phyloP scores from a whole-genome alignment of 768 basidiomycete species.

The Trichaptum fuscoviolaceum region DNA sequence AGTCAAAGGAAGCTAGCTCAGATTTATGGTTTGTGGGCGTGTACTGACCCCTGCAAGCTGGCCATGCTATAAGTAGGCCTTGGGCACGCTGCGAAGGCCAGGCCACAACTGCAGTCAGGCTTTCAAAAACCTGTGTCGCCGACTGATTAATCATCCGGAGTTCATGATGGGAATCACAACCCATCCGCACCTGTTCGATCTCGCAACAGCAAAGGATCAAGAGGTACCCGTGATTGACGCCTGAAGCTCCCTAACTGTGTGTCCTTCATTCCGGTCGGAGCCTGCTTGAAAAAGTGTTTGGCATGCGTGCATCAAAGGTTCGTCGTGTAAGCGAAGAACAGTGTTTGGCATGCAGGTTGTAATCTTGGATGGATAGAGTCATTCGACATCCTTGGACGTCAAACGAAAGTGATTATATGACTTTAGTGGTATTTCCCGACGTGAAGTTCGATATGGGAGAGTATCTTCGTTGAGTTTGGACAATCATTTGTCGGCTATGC shows the following conservation, averaged over 20 bases:
- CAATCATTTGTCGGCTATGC: background rate
- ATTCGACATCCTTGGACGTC: background rate
- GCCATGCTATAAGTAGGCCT: background rate
- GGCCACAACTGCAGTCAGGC: background rate
- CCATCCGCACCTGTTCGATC: background rate
- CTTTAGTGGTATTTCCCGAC: background rate
- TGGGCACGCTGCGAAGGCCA: background rate
- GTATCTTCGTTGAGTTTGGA: background rate
- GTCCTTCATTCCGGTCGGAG: background rate
- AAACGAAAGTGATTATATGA: background rate
- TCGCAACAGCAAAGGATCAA: background rate
- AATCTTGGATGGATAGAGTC: background rate
- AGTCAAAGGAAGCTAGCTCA: background rate
- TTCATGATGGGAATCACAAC: background rate
- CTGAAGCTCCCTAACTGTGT: background rate
- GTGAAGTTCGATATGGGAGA: background rate
- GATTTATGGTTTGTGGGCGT: background rate
- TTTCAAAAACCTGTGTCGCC: background rate
- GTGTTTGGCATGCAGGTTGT: background rate
- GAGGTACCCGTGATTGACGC: background rate
- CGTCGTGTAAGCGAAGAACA: background rate
- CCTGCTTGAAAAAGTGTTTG: background rate
- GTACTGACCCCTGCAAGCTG: background rate
- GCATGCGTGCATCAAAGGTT: background rate
- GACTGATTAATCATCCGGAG: background rate